Conservation (phyloP, 768 basidiomycete species). For the Mycena rosella region DNA sequence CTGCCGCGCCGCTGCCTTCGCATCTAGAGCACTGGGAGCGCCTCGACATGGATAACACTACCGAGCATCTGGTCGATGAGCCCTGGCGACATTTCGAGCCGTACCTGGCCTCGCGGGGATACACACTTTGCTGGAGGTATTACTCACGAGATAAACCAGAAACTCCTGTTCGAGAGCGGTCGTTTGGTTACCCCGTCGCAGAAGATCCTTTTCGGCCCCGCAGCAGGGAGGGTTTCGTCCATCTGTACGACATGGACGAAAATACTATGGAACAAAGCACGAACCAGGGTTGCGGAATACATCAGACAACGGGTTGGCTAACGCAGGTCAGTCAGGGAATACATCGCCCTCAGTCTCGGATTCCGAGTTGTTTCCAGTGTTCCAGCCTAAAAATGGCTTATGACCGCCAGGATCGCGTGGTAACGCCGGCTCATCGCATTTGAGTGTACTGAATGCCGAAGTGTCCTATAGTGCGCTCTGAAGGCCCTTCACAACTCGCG, state of each 20-base stretch:
- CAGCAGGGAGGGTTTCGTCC: constrained; percentile 25
- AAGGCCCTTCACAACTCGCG: constrained; percentile 34
- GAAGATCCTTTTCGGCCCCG: constrained; percentile 26
- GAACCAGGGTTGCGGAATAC: constrained; percentile 17
- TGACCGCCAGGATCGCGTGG: constrained; percentile 34
- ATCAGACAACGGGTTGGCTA: constrained; percentile 37
- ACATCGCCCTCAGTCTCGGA: neutral
- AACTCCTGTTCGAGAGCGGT: constrained; percentile 16
- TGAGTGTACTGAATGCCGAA: neutral
- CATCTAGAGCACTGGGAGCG: constrained; percentile 34
- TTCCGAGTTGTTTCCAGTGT: constrained; percentile 2
- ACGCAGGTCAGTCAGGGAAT: constrained; percentile 26
- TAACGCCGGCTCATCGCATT: neutral
- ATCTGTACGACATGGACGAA: constrained; percentile 11
- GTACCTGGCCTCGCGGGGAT: constrained; percentile 30
- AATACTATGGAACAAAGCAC: neutral
- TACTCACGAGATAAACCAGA: constrained; percentile 30
- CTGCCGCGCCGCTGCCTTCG: constrained; percentile 24
- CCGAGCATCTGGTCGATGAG: constrained; percentile 33
- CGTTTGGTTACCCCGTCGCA: constrained; percentile 17
- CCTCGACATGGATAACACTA: constrained; percentile 26
- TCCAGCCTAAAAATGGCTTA: constrained; percentile 38
- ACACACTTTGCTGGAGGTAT: constrained; percentile 36
- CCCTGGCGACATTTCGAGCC: constrained; percentile 36
- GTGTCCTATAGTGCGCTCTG: constrained; percentile 22